A percentile compares a stretch with the other conserved stretches of the same genome.
phyloP scores from a whole-genome alignment of 345 rosid genomes.

The Eucalyptus guilfoylei region DNA sequence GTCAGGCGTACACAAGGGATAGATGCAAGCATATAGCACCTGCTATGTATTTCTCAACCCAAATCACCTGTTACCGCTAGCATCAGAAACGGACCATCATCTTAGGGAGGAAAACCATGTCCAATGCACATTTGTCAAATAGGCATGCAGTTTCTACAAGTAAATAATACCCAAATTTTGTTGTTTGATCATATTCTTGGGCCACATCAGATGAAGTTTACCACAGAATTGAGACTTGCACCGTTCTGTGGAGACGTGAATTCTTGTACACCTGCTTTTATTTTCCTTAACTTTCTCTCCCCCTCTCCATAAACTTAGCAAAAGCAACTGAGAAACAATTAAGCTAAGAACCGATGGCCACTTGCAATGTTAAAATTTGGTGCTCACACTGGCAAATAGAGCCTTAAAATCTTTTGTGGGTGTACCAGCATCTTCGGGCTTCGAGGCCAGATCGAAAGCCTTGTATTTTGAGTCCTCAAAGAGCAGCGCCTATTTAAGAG shows the following conservation, averaged over 20 bases:
- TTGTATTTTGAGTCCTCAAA: constrained; percentile 65
- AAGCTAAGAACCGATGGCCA: not conserved
- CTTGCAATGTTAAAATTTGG: constrained; percentile 34
- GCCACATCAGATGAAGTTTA: not conserved
- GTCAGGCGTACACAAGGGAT: not conserved
- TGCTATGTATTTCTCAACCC: not conserved
- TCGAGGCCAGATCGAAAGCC: constrained; percentile 91
- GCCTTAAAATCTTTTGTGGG: constrained; percentile 87
- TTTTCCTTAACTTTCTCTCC: not conserved
- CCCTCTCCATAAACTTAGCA: not conserved
- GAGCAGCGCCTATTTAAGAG: constrained; percentile 52
- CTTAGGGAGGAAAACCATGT: not conserved
- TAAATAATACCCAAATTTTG: not conserved
- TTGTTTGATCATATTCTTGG: not conserved
- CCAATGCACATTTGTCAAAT: not conserved
- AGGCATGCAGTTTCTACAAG: not conserved
- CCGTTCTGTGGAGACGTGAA: not conserved
- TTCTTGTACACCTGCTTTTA: not conserved
- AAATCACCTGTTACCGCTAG: not conserved
- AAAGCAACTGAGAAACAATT: not conserved
- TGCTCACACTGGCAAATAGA: constrained; percentile 53
- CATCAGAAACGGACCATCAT: not conserved
- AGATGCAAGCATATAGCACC: not conserved
- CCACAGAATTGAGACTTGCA: not conserved
- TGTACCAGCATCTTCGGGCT: constrained; percentile 74